Evolutionary conservation across 78 protist species (phyloP), one percentile per base, ranked within the genome.

Genomic region (Chrysochromulina tobinii): DNA sequence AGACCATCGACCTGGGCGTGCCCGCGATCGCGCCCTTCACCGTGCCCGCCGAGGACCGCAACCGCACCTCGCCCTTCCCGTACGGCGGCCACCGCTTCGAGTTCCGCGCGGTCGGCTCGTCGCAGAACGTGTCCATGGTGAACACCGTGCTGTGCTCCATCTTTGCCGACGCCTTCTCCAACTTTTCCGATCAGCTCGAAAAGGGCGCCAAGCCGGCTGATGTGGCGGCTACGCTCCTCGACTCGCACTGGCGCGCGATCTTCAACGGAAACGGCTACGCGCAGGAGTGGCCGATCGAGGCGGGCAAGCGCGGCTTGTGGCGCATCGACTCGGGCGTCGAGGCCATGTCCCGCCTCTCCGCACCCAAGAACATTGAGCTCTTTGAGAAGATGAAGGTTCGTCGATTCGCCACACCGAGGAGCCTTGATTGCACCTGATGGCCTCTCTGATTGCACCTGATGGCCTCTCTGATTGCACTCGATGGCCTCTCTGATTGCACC

Each of bases 21-120:
- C 38, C 17, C 25, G 85, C 90, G 18, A 68, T 97, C 88, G 95
- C 95, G 15, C 87, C 95, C 14, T 85, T 96, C 79, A 81, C 73
- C 87, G 83, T 66, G 48, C 95, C 96, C 53, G 86, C 92, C 11
- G 93, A 93, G 91, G 99, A 98, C 91, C 98, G 99, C 92, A 98
- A 98, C 95, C 95, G 99, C 87, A 98, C 99, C 55, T 94, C 98
- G 8, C 98, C 99, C 57, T 96, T 98, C 81, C 97, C 99, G 23
- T 97, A 96, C 92, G 95, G 97, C 58, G 98, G 98, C 87, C 79
- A 90, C 84, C 89, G 90, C 67, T 94, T 94, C 92, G 95, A 94
- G 90, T 97, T 97, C 95, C 95, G 99, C 68, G 97, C 97, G 2
- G 96, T 94, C 81, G 98, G 98, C 66, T 93, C 97, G 20, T 67